phyloP scores from a whole-genome alignment of 371 early-diverging fungal genomes.

The Mucor irregularis region DNA sequence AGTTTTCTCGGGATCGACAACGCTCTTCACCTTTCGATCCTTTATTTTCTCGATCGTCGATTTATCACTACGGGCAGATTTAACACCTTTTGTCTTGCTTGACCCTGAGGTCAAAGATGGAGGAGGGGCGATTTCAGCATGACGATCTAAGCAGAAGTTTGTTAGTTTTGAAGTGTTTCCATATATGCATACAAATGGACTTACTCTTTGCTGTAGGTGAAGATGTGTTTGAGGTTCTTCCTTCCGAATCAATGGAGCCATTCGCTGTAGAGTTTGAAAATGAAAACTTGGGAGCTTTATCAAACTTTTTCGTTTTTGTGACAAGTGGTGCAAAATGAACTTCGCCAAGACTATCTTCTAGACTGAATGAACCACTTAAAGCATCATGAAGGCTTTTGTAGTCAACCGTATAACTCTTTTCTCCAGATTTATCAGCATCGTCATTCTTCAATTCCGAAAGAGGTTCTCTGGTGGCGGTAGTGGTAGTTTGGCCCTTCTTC shows the following conservation, averaged over 20 bases:
- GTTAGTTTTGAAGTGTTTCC: no score
- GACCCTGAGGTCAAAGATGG: not conserved
- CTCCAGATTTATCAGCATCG: not conserved
- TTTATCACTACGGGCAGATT: no score
- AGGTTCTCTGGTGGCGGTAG: no score
- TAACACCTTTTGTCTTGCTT: constrained; percentile 3
- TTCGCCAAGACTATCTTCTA: not conserved
- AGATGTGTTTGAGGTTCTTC: constrained; percentile 3
- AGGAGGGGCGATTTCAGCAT: constrained; percentile 22
- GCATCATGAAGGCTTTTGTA: constrained; percentile 9
- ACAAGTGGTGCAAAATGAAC: constrained; percentile 8
- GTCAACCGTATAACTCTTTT: constrained; percentile 2
- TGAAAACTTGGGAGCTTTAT: not conserved
- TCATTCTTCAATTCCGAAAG: no score
- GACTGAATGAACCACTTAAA: constrained; percentile 1
- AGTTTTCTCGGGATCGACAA: no score
- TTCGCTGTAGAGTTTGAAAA: no score
- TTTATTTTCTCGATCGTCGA: no score
- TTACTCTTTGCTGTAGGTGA: constrained; percentile 12
- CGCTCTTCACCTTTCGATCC: not conserved
- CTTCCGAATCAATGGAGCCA: not conserved
- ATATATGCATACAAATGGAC: not conserved
- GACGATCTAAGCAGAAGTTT: constrained; percentile 7
- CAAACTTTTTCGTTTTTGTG: not conserved
- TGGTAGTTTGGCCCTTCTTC: no score